Evolutionary conservation across 2,329 filamentous ascomycete species (phyloP).

Genomic region (Didymella arachidicola): DNA sequence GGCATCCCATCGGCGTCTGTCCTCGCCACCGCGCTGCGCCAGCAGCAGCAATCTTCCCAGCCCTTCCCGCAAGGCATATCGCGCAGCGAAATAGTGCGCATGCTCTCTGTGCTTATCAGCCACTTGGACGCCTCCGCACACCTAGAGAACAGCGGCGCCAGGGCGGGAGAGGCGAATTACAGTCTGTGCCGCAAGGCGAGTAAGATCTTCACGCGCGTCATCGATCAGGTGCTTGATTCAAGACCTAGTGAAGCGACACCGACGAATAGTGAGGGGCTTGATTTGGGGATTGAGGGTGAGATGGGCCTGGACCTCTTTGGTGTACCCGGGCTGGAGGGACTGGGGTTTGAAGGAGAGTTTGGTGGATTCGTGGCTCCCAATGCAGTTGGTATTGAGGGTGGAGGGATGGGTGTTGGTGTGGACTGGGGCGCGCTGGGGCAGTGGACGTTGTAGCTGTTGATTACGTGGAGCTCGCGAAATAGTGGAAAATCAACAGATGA

Average conservation of each 20-base stretch:
- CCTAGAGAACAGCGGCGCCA: conserved; percentile 40
- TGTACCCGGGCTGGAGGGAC: conserved; percentile 36
- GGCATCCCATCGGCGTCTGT: conserved; percentile 42
- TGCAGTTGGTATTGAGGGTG: conserved; percentile 4
- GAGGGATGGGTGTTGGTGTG: conserved; percentile 14
- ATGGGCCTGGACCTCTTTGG: conserved; percentile 32
- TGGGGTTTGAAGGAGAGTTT: conserved; percentile 39
- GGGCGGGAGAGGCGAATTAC: conserved; percentile 48
- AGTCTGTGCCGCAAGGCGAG: conserved; percentile 43
- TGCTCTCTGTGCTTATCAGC: conserved; percentile 51
- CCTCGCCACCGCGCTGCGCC: conserved; percentile 40
- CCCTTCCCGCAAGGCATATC: conserved; percentile 45
- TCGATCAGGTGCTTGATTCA: conserved; percentile 43
- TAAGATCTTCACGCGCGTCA: conserved; percentile 40
- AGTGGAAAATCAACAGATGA: too few species aligned
- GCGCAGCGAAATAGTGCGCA: conserved; percentile 49
- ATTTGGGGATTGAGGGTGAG: conserved; percentile 26
- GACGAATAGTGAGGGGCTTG: conserved; percentile 21
- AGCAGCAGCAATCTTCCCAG: conserved; percentile 25
- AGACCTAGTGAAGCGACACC: conserved; percentile 24
- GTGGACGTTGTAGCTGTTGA: conserved; percentile 28
- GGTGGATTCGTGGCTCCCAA: conserved; percentile 23
- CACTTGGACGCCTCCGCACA: conserved; percentile 48
- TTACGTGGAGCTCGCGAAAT: not conserved
- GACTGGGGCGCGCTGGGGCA: conserved; percentile 41